These are phyloP conservation scores for Plectosphaerella cucumerina DNA, from an alignment of 2,329 filamentous ascomycete species.

Conservation along the genomic window DNA sequence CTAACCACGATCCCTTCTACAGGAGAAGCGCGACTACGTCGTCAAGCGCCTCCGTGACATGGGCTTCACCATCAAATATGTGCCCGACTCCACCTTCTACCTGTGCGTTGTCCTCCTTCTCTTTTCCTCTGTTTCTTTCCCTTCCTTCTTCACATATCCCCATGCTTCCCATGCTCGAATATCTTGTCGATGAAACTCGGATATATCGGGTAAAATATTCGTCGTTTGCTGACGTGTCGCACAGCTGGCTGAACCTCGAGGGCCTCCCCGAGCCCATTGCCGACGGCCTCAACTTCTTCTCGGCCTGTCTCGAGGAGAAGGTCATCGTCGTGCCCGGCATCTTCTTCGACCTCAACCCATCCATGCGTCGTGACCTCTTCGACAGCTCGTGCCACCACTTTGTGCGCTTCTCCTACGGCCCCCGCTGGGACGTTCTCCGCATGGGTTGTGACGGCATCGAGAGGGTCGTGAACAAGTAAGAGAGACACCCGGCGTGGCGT, in stretches of 20 bases:
- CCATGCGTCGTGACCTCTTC: slow-evolving; percentile 83
- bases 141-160: neutral
- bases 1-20: slow-evolving; percentile 17
- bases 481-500: slow-evolving; percentile 7
- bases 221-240: slow-evolving; percentile 2
- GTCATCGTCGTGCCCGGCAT: slow-evolving; percentile 96
- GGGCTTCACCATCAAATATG: slow-evolving; percentile 79
- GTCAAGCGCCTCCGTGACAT: slow-evolving; percentile 75
- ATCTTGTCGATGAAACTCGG: neutral
- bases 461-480: slow-evolving; percentile 69
- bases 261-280: slow-evolving; percentile 75
- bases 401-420: slow-evolving; percentile 80
- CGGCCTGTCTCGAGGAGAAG: slow-evolving; percentile 88
- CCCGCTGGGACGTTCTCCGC: slow-evolving; percentile 73
- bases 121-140: neutral
- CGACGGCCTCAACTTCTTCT: slow-evolving; percentile 95
- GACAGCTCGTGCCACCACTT: slow-evolving; percentile 94
- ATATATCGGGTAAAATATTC: too few species aligned
- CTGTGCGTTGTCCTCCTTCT: slow-evolving; percentile 51
- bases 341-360: slow-evolving; percentile 95
- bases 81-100: slow-evolving; percentile 93
- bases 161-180: neutral
- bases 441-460: slow-evolving; percentile 82
- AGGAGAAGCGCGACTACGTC: slow-evolving; percentile 89
- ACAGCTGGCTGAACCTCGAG: slow-evolving; percentile 55